These are phyloP conservation scores for Nicotiana benthamiana DNA, from an alignment of 257 asterid species.

Conservation along the genomic window DNA sequence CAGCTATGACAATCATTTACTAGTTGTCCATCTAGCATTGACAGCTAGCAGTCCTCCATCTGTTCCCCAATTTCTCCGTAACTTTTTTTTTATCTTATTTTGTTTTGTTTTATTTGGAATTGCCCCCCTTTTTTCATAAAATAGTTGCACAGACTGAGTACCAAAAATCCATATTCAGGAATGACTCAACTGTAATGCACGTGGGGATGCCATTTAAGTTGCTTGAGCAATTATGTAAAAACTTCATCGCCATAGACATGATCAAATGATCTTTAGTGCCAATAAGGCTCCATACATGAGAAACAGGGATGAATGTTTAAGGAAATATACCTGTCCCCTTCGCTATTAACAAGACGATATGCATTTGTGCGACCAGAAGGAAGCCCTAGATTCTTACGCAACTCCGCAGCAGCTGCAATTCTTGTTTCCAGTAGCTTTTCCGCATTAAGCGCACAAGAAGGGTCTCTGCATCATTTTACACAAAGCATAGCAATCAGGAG, in stretches of 20 bases:
- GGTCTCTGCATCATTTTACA: constrained; percentile 45
- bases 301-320: neutral
- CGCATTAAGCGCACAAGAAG: constrained; percentile 57
- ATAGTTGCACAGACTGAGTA: neutral
- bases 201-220: neutral
- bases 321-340: constrained; percentile 75
- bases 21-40: neutral
- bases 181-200: neutral
- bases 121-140: neutral
- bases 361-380: constrained; percentile 75
- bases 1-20: neutral
- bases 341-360: constrained; percentile 88
- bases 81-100: neutral
- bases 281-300: neutral
- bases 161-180: neutral
- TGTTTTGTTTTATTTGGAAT: neutral
- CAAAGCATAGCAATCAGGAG: constrained; percentile 9
- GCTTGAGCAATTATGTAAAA: neutral
- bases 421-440: constrained; percentile 62
- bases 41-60: neutral
- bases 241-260: neutral
- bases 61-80: neutral
- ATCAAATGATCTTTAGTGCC: neutral
- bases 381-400: constrained; percentile 63
- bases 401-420: constrained; percentile 54